Evolutionary conservation across 176 grass and related monocot genomes (phyloP).

Genomic region (Urochloa ruziziensis): DNA sequence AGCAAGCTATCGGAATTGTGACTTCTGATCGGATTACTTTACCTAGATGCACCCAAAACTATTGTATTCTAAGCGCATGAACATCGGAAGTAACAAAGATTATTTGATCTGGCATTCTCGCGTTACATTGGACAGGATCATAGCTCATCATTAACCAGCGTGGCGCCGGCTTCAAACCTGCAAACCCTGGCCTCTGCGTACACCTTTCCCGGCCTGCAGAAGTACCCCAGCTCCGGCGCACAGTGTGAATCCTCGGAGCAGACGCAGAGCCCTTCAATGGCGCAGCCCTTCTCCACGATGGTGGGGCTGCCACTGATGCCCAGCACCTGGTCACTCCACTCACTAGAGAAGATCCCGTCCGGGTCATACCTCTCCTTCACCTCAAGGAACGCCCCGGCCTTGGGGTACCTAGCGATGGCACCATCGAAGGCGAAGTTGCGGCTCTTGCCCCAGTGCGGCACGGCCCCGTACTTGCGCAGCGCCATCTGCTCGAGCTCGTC

Average conservation of each 20-base stretch:
- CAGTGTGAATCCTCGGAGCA: slow-evolving; percentile 54
- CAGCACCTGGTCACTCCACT: slow-evolving; percentile 60
- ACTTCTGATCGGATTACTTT: too few relatives aligned
- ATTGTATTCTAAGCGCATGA: too few relatives aligned
- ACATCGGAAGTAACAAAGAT: too few relatives aligned
- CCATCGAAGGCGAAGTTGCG: slow-evolving; percentile 49
- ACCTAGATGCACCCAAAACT: too few relatives aligned
- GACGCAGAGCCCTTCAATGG: slow-evolving; percentile 55
- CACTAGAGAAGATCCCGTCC: slow-evolving; percentile 53
- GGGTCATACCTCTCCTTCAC: slow-evolving; percentile 43
- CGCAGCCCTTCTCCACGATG: slow-evolving; percentile 28
- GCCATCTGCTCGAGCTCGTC: background rate
- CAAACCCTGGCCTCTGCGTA: slow-evolving; percentile 52
- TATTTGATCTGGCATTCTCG: too few relatives aligned
- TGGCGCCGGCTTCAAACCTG: background rate
- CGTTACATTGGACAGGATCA: too few relatives aligned
- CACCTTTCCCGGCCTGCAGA: slow-evolving; percentile 37
- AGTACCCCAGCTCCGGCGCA: slow-evolving; percentile 40
- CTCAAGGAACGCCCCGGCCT: slow-evolving; percentile 17
- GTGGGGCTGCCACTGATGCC: slow-evolving; percentile 30
- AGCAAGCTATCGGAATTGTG: too few relatives aligned
- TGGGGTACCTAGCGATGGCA: slow-evolving; percentile 20
- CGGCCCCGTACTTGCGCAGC: slow-evolving; percentile 34
- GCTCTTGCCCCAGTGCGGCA: slow-evolving; percentile 73
- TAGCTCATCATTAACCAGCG: too few relatives aligned